Evolutionary conservation across 2,329 filamentous ascomycete species (phyloP), one percentile per base, ranked within the genome.

Genomic region (Arachnomyces sp.): DNA sequence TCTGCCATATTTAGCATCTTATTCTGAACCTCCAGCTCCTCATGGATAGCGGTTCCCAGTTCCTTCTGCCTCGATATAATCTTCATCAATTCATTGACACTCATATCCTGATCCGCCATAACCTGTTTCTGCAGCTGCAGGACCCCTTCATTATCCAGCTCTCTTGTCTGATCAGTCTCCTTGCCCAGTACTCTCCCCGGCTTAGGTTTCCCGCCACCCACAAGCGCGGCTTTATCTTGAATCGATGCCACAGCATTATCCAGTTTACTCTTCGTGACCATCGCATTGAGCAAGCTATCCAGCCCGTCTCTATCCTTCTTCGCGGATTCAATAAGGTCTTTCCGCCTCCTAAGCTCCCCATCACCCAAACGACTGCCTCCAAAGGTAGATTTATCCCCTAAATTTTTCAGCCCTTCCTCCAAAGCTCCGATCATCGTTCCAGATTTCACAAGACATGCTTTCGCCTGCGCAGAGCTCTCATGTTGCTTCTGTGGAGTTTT

Each of bases 101-200:
- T 75, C 50, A 73, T 60, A 45, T 82, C 78, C 52, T 82, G 78
- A 36, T 78, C 73, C 34, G 68, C 55, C 62, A 82, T 80, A 42
- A 78, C 71, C 51, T 80, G 74, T 48, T 72, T 67, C 59, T 82
- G 78, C 44, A 82, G 53, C 56, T 80, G 77, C 49, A 82, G 47
- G 11, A 82, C 74, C 0, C 78, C 78, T n/a, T 72, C 62, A 45
- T 82, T 82, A 55, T 81, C 78, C 46, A 81, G 53, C 50, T 80
- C 76, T 9, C 78, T 62, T 7, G 78, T 82, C 30, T 72, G 67
- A 45, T 77, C 73, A 1, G 78, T 82, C 60, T 82, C 78, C 35
- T 67, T 68, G 50, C 68, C 52, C 56, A 75, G 33, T 51, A 77
- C 47, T 46, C 75, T 41, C 58, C 77, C 51, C 62, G 62, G 40